A percentile compares a stretch with the other conserved stretches of the same genome.
Conservation (phyloP, 352 stramenopile species). For the Phytophthora multivora region DNA sequence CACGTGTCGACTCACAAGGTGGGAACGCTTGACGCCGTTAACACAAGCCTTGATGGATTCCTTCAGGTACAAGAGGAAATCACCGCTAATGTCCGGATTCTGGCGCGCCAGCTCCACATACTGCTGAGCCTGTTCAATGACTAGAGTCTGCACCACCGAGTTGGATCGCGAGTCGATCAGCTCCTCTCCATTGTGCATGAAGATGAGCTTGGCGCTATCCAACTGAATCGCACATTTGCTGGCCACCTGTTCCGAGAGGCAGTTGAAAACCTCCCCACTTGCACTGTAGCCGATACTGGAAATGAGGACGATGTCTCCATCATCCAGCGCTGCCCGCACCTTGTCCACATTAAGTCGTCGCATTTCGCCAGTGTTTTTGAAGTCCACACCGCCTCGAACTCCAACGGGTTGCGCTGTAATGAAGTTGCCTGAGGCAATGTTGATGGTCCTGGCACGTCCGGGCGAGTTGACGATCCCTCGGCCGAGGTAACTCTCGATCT, state of each 20-base stretch:
- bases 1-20: constrained; percentile 86
- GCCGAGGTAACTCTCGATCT: constrained; percentile 88
- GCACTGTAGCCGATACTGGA: constrained; percentile 96
- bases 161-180: constrained; percentile 84
- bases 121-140: constrained; percentile 83
- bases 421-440: constrained; percentile 97
- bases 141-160: constrained; percentile 76
- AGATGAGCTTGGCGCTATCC: constrained; percentile 88
- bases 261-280: constrained; percentile 94
- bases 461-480: constrained; percentile 87
- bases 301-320: constrained; percentile 96
- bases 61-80: constrained; percentile 87
- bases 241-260: constrained; percentile 87
- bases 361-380: constrained; percentile 94
- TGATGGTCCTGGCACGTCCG: constrained; percentile 74
- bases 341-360: constrained; percentile 92
- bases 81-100: constrained; percentile 57
- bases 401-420: constrained; percentile 93
- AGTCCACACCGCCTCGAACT: constrained; percentile 87
- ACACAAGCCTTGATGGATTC: constrained; percentile 85
- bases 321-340: constrained; percentile 91
- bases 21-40: constrained; percentile 84
- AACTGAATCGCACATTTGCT: constrained; percentile 88
- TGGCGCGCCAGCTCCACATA: constrained; percentile 77
- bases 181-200: constrained; percentile 89